These are phyloP conservation scores for Populus alba DNA, from an alignment of 345 rosid species.

Conservation along the genomic window DNA sequence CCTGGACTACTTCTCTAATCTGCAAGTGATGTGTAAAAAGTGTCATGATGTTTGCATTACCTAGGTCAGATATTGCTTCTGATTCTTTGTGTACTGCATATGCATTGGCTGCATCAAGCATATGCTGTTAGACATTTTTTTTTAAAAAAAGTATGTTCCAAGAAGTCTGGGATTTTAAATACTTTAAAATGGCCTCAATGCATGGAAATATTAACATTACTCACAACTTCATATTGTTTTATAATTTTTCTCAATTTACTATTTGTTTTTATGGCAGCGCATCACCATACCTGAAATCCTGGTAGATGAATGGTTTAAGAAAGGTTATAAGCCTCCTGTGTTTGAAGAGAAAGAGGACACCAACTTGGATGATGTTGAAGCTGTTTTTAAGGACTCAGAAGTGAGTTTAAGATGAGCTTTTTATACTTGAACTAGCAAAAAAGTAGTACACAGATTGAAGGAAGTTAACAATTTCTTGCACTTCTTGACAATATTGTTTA, in stretches of 20 bases:
- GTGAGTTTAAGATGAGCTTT: conserved; percentile 38
- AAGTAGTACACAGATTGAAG: not conserved
- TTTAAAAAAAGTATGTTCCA: not conserved
- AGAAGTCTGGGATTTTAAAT: not conserved
- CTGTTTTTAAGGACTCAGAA: conserved; percentile 87
- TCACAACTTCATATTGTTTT: not conserved
- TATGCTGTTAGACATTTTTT: not conserved
- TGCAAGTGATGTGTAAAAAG: not conserved
- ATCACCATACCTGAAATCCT: conserved; percentile 74
- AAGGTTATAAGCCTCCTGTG: conserved; percentile 74
- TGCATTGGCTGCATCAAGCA: not conserved
- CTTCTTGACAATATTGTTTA: conserved; percentile 5
- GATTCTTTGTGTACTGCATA: not conserved
- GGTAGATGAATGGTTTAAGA: conserved; percentile 88
- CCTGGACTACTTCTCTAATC: not conserved
- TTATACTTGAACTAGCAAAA: not conserved
- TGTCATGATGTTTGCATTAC: not conserved
- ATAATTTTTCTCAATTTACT: not conserved
- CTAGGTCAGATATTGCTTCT: not conserved
- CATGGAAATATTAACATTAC: not conserved
- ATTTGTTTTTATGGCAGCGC: conserved; percentile 51
- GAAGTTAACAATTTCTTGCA: not conserved
- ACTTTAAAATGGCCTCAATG: not conserved
- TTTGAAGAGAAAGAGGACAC: conserved; percentile 71
- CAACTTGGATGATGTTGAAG: conserved; percentile 81